Evolutionary conservation across 2,329 filamentous ascomycete genomes (phyloP).

Genomic region (Camillea tinctor): DNA sequence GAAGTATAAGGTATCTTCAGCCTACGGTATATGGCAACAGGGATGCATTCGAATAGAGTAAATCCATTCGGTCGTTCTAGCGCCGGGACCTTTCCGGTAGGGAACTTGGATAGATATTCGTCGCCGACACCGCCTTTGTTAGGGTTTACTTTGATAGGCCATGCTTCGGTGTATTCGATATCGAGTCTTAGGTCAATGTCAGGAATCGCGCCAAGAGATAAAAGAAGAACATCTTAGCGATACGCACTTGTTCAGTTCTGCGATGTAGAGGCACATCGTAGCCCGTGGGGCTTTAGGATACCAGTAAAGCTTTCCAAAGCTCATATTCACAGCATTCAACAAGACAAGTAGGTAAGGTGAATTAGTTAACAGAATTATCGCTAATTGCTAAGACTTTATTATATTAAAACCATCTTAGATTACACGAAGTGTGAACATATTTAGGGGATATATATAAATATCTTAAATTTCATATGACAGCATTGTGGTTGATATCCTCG

Average conservation of each 20-base stretch:
- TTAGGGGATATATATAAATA: too few species aligned
- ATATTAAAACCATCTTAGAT: too few species aligned
- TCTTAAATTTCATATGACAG: too few species aligned
- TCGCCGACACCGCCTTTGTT: conserved; percentile 3
- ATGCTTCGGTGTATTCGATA: conserved; percentile 3
- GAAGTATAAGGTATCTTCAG: neutral
- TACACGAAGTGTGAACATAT: too few species aligned
- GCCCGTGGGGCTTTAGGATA: conserved; percentile 4
- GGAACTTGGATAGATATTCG: conserved; percentile 2
- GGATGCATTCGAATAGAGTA: conserved; percentile 4
- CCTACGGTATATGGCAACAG: conserved; percentile 3
- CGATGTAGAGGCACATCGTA: conserved; percentile 6
- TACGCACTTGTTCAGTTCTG: conserved; percentile 3
- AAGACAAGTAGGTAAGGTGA: too few species aligned
- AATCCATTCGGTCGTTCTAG: conserved; percentile 2
- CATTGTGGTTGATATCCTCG: too few species aligned
- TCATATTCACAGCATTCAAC: neutral
- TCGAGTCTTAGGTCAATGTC: conserved; percentile 1
- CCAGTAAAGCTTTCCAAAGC: conserved; percentile 4
- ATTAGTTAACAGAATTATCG: too few species aligned
- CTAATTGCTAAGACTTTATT: too few species aligned
- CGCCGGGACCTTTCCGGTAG: conserved; percentile 1
- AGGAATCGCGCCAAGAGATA: neutral
- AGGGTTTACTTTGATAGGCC: conserved; percentile 2
- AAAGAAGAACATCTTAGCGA: neutral